These are phyloP conservation scores for Platanthera zijinensis DNA, from an alignment of 106 monocot genomes.

Conservation along the genomic window DNA sequence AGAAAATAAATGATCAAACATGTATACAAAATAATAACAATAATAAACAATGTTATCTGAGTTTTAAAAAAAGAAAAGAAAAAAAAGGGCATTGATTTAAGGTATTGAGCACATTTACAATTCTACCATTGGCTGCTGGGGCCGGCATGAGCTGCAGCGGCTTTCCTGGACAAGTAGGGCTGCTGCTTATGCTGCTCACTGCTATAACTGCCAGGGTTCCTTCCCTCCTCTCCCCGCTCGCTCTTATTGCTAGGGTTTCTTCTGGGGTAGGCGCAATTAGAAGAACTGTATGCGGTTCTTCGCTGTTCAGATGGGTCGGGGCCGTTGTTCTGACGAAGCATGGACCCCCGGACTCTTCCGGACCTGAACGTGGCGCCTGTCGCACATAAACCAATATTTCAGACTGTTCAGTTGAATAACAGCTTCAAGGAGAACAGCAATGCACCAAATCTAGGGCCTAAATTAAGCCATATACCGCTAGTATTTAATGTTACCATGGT, in stretches of 20 bases:
- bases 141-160: conserved; percentile 31
- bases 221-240: conserved; percentile 39
- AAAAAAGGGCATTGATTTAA: no score
- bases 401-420: background rate
- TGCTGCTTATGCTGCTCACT: conserved; percentile 19
- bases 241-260: conserved; percentile 41
- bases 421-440: background rate
- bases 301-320: conserved; percentile 28
- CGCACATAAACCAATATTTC: background rate
- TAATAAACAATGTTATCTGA: no score
- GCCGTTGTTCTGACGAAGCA: conserved; percentile 18
- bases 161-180: conserved; percentile 43
- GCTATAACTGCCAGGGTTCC: conserved; percentile 8
- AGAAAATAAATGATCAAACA: no score
- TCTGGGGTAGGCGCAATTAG: conserved; percentile 42
- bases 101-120: no score
- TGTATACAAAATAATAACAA: no score
- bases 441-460: background rate
- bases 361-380: conserved; percentile 20
- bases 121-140: conserved; percentile 36
- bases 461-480: background rate
- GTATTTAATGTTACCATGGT: no score
- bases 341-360: conserved; percentile 37
- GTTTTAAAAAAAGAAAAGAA: no score
- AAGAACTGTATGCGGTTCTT: conserved; percentile 21